Evolutionary conservation across 257 asterid species (phyloP).

Genomic region (Forsythia suspensa): DNA sequence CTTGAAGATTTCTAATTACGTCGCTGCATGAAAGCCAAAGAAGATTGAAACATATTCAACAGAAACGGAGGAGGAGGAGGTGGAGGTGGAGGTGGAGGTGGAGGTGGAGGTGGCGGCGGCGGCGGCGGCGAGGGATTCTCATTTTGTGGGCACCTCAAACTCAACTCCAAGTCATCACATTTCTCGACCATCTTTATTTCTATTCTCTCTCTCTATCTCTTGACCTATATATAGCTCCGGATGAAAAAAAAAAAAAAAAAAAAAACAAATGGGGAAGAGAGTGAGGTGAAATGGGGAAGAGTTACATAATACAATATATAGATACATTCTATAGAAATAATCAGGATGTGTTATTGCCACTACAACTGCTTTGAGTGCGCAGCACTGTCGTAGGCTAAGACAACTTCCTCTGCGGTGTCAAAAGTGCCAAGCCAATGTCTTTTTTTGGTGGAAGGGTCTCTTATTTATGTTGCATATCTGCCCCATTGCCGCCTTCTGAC

Average conservation of each 20-base stretch:
- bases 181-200: conserved; percentile 54
- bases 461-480: conserved; percentile 79
- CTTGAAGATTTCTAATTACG: conserved; percentile 23
- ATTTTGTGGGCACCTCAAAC: conserved; percentile 48
- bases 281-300: too few species aligned
- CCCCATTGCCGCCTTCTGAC: conserved; percentile 91
- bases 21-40: conserved; percentile 42
- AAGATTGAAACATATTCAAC: conserved; percentile 45
- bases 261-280: too few species aligned
- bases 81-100: conserved; percentile 14
- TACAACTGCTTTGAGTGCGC: conserved; percentile 49
- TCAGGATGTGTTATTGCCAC: conserved; percentile 7
- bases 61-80: conserved; percentile 39
- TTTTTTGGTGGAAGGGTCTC: conserved; percentile 83
- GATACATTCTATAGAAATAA: too few species aligned
- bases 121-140: conserved; percentile 12
- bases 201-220: background rate
- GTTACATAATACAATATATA: too few species aligned
- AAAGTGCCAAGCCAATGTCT: conserved; percentile 89
- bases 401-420: conserved; percentile 91
- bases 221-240: background rate
- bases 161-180: conserved; percentile 60
- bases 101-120: conserved; percentile 12
- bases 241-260: background rate
- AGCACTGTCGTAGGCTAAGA: conserved; percentile 79